Percentiles rank a stretch among this genome's conserved stretches.
These are phyloP conservation scores for Daldinia caldariorum DNA, from an alignment of 495 filamentous ascomycete genomes.

Conservation along the genomic window DNA sequence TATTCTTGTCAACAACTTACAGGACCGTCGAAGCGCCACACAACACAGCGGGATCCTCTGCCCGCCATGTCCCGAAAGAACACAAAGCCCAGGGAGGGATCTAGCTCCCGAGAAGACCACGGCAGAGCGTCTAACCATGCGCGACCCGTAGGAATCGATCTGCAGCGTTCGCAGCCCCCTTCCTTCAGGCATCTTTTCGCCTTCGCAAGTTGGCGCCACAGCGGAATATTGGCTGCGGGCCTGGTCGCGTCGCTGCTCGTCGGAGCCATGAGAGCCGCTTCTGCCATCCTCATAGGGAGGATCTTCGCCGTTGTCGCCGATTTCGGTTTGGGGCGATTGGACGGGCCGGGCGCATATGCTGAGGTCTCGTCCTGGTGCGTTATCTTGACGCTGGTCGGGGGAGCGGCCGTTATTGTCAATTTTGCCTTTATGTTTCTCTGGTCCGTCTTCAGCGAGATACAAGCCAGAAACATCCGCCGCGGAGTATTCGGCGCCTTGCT, in stretches of 20 bases:
- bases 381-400: conserved; percentile 68
- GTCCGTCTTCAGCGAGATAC: conserved; percentile 81
- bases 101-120: not conserved
- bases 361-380: conserved; percentile 67
- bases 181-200: conserved; percentile 66
- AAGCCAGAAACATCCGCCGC: conserved; percentile 71
- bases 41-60: not conserved
- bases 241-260: conserved; percentile 66
- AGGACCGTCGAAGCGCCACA: not conserved
- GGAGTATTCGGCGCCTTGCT: conserved; percentile 74
- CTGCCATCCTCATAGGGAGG: conserved; percentile 77
- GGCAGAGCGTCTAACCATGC: not conserved
- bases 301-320: conserved; percentile 77
- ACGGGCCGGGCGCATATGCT: conserved; percentile 59
- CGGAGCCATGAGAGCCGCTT: conserved; percentile 68
- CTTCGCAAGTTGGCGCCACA: conserved; percentile 74
- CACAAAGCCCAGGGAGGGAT: conserved; percentile 9
- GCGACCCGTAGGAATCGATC: not conserved
- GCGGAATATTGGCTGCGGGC: conserved; percentile 59
- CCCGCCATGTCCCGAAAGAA: conserved; percentile 4
- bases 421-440: conserved; percentile 72
- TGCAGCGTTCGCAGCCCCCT: conserved; percentile 14
- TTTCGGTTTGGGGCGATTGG: conserved; percentile 68
- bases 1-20: not conserved
- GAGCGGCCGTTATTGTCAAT: conserved; percentile 70